A percentile compares a stretch with the other conserved stretches of the same genome.
Evolutionary conservation across 306 rosid species (phyloP).

Genomic region (Vicia sativa): DNA sequence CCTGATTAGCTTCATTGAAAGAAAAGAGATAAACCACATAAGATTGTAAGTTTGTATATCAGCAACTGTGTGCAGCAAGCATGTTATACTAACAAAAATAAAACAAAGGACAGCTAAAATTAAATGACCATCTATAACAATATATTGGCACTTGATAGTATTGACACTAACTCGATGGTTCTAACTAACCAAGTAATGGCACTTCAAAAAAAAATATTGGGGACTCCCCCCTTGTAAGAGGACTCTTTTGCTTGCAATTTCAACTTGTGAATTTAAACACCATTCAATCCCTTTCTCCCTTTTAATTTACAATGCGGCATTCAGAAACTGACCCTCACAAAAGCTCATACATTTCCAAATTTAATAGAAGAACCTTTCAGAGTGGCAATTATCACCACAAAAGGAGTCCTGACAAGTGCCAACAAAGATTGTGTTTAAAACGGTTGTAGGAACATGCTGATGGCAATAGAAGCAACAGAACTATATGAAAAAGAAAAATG

Average conservation of each 20-base stretch:
- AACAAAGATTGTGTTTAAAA: background rate
- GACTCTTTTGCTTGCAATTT: slow-evolving; percentile 8
- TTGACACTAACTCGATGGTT: too few relatives aligned
- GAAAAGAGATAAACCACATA: slow-evolving; percentile 41
- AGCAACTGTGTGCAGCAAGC: slow-evolving; percentile 27
- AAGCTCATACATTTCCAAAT: slow-evolving; percentile 52
- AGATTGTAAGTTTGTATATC: slow-evolving; percentile 18
- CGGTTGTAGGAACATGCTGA: background rate
- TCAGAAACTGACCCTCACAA: slow-evolving; percentile 41
- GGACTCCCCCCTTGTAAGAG: slow-evolving; percentile 9
- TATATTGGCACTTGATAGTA: slow-evolving; percentile 1
- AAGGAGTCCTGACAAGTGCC: background rate
- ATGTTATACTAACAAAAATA: slow-evolving; percentile 21
- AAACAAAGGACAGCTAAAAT: slow-evolving; percentile 21
- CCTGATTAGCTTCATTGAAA: slow-evolving; percentile 70
- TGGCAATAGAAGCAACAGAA: slow-evolving; percentile 1
- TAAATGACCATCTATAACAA: slow-evolving; percentile 16
- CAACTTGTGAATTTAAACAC: background rate
- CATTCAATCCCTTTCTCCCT: too few relatives aligned
- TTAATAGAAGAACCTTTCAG: slow-evolving; percentile 49
- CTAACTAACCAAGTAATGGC: background rate
- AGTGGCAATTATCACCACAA: slow-evolving; percentile 55
- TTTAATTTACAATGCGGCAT: too few relatives aligned
- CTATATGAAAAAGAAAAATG: background rate
- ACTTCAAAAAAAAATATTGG: background rate